Conservation (phyloP, 148 eudicot genomes). For the Drosera capensis region DNA sequence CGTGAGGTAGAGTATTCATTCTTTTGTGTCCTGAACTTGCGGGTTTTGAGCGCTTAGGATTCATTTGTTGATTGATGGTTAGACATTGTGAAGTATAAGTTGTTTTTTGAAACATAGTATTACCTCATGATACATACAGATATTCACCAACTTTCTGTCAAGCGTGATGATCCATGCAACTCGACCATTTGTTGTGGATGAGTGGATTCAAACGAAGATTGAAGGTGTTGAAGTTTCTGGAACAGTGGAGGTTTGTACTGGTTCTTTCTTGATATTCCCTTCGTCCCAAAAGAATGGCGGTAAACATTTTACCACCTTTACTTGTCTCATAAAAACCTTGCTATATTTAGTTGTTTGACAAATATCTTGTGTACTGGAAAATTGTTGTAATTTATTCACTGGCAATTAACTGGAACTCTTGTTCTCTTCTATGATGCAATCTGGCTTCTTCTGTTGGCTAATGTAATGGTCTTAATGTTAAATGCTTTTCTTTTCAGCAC, state of each 20-base stretch:
- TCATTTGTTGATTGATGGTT: no score
- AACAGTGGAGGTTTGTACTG: conserved; percentile 87
- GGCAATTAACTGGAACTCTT: no score
- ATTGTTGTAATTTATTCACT: no score
- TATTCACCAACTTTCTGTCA: conserved; percentile 84
- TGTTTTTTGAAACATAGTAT: no score
- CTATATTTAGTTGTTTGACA: no score
- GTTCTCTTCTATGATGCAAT: no score
- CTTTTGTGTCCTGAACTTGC: conserved; percentile 3
- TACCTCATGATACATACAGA: conserved; percentile 19
- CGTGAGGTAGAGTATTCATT: conserved; percentile 48
- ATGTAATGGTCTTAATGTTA: background rate
- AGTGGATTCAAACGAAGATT: conserved; percentile 85
- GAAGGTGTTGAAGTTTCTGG: conserved; percentile 96
- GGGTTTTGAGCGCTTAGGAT: no score
- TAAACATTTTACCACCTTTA: no score
- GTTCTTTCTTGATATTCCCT: no score
- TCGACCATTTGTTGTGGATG: conserved; percentile 69
- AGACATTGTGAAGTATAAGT: background rate
- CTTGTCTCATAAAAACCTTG: no score
- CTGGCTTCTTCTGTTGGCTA: background rate
- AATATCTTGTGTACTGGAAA: no score
- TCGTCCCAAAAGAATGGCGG: no score
- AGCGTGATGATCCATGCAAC: conserved; percentile 93
- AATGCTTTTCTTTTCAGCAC: conserved; percentile 29